Percentiles rank a stretch among this genome's conserved stretches.
Evolutionary conservation across 1,284 basidiomycete species (phyloP).

Genomic region (Cryptococcus neoformans): DNA sequence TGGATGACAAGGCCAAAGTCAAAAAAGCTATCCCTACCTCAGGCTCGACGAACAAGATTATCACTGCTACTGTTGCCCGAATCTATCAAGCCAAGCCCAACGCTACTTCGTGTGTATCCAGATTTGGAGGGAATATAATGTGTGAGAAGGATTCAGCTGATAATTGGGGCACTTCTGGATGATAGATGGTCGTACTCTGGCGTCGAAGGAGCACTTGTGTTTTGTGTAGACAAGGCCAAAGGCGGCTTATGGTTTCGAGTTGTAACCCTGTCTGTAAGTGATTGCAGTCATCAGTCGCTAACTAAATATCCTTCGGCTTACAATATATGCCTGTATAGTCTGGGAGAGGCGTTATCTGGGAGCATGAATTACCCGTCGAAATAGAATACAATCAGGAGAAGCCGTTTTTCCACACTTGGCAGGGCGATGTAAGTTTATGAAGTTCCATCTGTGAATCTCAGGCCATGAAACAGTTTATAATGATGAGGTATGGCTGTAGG

Average conservation of each 20-base stretch:
- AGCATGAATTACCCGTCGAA: constrained; percentile 84
- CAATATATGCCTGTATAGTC: constrained; percentile 51
- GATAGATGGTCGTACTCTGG: constrained; percentile 82
- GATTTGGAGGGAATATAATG: constrained; percentile 3
- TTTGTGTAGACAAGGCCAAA: constrained; percentile 62
- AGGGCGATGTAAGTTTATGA: constrained; percentile 73
- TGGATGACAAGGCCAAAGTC: constrained; percentile 73
- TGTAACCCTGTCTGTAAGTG: constrained; percentile 68
- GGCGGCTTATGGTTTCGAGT: constrained; percentile 66
- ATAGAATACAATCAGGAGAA: constrained; percentile 84
- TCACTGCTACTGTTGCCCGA: constrained; percentile 71
- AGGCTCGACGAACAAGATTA: constrained; percentile 60
- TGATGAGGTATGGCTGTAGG: not conserved
- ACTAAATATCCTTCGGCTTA: not conserved
- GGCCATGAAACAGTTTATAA: not conserved
- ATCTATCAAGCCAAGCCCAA: constrained; percentile 64
- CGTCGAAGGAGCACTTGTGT: constrained; percentile 74
- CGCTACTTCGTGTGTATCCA: constrained; percentile 19
- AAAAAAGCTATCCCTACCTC: constrained; percentile 60
- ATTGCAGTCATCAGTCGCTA: constrained; percentile 58
- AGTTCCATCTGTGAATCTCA: not conserved
- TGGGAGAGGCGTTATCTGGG: constrained; percentile 86
- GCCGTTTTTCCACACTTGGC: constrained; percentile 90
- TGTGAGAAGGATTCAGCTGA: not conserved
- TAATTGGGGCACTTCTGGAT: constrained; percentile 28